These are phyloP conservation scores for Clitoria ternatea DNA, from an alignment of 306 rosid genomes.

Conservation along the genomic window DNA sequence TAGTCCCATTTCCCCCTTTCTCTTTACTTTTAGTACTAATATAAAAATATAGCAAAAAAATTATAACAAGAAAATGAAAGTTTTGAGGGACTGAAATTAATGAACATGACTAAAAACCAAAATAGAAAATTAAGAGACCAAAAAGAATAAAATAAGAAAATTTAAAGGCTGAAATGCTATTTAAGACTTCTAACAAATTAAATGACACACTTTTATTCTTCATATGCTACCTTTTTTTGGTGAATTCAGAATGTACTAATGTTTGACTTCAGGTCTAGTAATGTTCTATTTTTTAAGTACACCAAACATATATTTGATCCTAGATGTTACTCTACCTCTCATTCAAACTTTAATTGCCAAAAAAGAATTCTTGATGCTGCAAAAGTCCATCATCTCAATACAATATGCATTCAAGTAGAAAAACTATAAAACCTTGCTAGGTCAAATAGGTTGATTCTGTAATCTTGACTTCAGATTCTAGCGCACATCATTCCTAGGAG, in stretches of 20 bases:
- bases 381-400: neutral
- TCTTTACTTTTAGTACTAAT: no score
- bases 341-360: neutral
- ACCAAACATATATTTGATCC: neutral
- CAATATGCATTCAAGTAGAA: neutral
- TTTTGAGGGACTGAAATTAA: no score
- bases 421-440: neutral
- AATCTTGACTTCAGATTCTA: neutral
- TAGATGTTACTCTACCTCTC: neutral
- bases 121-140: no score
- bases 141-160: no score
- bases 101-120: no score
- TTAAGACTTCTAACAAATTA: neutral
- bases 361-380: neutral
- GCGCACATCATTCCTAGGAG: neutral
- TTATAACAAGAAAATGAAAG: no score
- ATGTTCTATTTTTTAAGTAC: neutral
- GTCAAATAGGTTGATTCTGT: neutral
- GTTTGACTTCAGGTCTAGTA: neutral
- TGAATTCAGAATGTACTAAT: no score
- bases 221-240: no score
- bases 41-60: no score
- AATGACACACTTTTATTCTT: neutral
- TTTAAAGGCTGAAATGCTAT: no score
- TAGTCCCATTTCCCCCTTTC: no score